These are phyloP conservation scores for Pseudoscleropodium purum DNA, from an alignment of 225 moss, liverwort and hornwort species.

Conservation along the genomic window DNA sequence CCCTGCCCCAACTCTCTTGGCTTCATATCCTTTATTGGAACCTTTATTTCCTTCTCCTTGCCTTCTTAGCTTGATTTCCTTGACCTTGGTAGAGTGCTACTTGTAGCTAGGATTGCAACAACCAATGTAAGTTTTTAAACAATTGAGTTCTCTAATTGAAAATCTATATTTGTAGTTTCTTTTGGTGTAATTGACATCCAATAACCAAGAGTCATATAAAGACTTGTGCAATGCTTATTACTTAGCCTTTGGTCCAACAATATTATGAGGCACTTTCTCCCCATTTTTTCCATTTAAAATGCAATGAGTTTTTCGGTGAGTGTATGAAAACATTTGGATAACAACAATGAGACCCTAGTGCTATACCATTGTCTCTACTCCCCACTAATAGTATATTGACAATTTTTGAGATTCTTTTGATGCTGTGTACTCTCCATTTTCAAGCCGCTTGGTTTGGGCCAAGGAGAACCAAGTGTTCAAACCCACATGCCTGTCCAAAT, in stretches of 20 bases:
- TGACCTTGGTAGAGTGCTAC: not conserved
- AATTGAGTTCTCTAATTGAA: not conserved
- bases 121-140: too few relatives aligned
- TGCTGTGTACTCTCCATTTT: not conserved
- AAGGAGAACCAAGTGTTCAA: not conserved
- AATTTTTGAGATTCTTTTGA: accelerated
- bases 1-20: accelerated
- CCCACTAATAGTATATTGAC: too few relatives aligned
- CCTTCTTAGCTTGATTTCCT: not conserved
- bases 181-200: not conserved
- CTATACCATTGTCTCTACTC: not conserved
- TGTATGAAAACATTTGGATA: not conserved
- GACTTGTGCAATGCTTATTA: not conserved
- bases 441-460: not conserved
- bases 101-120: too few relatives aligned
- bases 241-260: too few relatives aligned
- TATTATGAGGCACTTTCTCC: not conserved
- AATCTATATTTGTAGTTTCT: not conserved
- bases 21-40: not conserved
- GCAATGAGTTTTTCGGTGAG: not conserved
- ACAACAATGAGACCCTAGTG: not conserved
- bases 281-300: not conserved
- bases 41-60: not conserved
- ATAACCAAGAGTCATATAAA: not conserved
- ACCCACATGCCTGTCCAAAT: not conserved